A percentile compares a stretch with the other conserved stretches of the same genome.
phyloP scores from a whole-genome alignment of 1,139 yeast genomes.

The Blastobotrys ciferrii region DNA sequence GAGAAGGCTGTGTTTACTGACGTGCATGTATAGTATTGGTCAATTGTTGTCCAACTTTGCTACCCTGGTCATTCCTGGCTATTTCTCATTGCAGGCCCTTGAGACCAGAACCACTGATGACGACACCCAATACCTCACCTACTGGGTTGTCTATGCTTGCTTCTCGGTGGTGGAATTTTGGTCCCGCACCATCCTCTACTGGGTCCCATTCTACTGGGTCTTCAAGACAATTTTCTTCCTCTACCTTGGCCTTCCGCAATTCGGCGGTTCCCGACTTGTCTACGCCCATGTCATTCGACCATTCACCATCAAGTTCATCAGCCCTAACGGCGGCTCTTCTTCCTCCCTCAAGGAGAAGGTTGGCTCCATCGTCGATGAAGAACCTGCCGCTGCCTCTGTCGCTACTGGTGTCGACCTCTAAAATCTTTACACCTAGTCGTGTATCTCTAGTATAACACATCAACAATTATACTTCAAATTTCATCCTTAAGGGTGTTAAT shows the following conservation, averaged over 20 bases:
- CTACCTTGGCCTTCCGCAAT: slow-evolving; percentile 83
- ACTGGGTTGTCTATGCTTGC: slow-evolving; percentile 96
- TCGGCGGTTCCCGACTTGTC: slow-evolving; percentile 78
- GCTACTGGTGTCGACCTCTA: slow-evolving; percentile 35
- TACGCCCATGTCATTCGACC: slow-evolving; percentile 70
- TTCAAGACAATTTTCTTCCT: slow-evolving; percentile 86
- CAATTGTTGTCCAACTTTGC: slow-evolving; percentile 90
- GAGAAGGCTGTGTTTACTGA: slow-evolving; percentile 1
- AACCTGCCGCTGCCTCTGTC: slow-evolving; percentile 15
- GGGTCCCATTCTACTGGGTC: slow-evolving; percentile 96
- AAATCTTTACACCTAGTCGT: slow-evolving; percentile 8
- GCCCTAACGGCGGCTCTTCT: slow-evolving; percentile 32
- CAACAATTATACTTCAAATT: no score
- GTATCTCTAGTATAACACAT: not conserved
- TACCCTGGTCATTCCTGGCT: slow-evolving; percentile 88
- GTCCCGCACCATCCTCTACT: slow-evolving; percentile 87
- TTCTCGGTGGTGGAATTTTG: slow-evolving; percentile 92
- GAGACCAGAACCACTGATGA: slow-evolving; percentile 66
- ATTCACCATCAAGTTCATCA: slow-evolving; percentile 56
- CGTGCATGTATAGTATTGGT: slow-evolving; percentile 58
- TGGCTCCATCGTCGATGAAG: slow-evolving; percentile 30
- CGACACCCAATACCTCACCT: slow-evolving; percentile 84
- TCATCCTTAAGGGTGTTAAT: not conserved
- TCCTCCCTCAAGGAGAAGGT: slow-evolving; percentile 36
- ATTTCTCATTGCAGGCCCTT: slow-evolving; percentile 80